Evolutionary conservation across 2,329 filamentous ascomycete species (phyloP).

Genomic region (Fusarium coffeatum): DNA sequence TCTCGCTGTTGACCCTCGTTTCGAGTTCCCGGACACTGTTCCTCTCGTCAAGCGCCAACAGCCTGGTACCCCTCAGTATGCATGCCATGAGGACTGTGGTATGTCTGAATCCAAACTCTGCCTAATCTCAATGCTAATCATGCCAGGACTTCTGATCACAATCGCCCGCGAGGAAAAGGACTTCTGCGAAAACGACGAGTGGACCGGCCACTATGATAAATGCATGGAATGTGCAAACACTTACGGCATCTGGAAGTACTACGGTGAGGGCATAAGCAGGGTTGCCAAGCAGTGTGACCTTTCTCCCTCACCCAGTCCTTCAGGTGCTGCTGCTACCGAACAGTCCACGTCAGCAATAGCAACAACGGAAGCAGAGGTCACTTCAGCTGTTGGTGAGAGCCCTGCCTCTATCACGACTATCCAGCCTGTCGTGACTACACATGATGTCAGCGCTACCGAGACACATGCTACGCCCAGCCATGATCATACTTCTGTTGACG

Average conservation of each 20-base stretch:
- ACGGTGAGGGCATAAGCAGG: conserved; percentile 52
- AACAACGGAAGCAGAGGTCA: neutral
- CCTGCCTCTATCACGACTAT: neutral
- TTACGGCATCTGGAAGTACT: conserved; percentile 59
- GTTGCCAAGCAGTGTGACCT: conserved; percentile 49
- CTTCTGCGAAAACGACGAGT: conserved; percentile 54
- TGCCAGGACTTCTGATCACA: conserved; percentile 46
- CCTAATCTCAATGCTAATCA: neutral
- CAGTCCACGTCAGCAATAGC: neutral
- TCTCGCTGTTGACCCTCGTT: conserved; percentile 32
- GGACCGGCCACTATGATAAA: conserved; percentile 54
- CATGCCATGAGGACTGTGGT: conserved; percentile 62
- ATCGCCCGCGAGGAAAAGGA: conserved; percentile 47
- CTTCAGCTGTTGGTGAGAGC: neutral
- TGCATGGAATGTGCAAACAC: conserved; percentile 59
- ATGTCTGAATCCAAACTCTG: conserved; percentile 39
- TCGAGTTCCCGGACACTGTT: conserved; percentile 50
- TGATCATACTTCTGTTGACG: conserved; percentile 8
- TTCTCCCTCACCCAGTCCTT: conserved; percentile 32
- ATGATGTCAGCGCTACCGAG: neutral
- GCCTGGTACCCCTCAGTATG: conserved; percentile 57
- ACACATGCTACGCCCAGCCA: neutral
- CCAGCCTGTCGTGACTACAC: neutral
- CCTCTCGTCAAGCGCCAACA: conserved; percentile 56
- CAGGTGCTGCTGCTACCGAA: conserved; percentile 7